phyloP scores from a whole-genome alignment of 75 land plant species.

The Larix kaempferi region DNA sequence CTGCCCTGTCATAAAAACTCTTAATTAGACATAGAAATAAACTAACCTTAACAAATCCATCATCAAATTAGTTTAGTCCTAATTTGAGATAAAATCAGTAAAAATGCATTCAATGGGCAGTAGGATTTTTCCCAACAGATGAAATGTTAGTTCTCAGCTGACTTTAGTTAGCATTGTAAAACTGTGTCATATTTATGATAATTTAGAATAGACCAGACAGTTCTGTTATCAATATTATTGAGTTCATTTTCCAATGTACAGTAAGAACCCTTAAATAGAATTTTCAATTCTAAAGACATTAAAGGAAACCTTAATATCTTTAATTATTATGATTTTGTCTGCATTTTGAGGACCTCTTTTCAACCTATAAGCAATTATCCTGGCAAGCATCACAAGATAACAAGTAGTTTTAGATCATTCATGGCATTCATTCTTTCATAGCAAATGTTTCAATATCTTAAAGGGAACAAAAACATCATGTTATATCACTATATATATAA shows the following conservation, averaged over 20 bases:
- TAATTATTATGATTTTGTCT: neutral
- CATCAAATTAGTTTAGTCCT: neutral
- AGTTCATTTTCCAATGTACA: neutral
- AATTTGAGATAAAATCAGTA: neutral
- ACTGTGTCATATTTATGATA: neutral
- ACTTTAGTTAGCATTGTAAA: neutral
- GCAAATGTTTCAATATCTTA: neutral
- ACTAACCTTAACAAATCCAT: neutral
- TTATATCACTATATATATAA: neutral
- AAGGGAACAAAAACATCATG: no score
- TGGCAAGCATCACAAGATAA: conserved; percentile 1
- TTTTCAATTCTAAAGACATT: neutral
- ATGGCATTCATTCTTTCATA: neutral
- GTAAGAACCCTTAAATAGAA: neutral
- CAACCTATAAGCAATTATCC: neutral
- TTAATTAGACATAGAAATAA: neutral
- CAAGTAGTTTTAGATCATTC: neutral
- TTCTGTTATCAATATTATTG: neutral
- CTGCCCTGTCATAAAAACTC: neutral
- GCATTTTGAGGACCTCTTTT: neutral
- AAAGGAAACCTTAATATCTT: neutral
- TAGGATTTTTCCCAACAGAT: neutral
- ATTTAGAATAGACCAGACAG: neutral
- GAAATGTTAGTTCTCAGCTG: neutral
- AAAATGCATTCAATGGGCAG: neutral